Percentiles rank a stretch among this genome's conserved stretches.
Conservation (phyloP, 1,284 basidiomycete genomes). For the Porodaedalea pini region DNA sequence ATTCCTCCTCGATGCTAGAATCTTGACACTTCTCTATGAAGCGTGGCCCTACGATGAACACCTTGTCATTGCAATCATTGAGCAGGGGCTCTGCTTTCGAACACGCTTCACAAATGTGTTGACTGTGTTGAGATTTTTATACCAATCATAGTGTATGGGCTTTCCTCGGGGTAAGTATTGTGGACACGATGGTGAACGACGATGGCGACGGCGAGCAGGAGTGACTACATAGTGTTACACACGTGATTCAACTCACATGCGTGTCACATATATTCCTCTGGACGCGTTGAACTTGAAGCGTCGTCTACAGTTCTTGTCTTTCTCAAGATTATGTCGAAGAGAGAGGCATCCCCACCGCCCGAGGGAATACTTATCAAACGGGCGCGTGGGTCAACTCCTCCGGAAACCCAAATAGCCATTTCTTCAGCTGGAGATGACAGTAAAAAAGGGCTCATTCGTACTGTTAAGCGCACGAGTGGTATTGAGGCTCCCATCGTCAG, state of each 20-base stretch:
- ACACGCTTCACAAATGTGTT: too few species aligned
- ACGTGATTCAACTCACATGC: neutral
- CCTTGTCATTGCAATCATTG: too few species aligned
- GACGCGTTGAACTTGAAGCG: neutral
- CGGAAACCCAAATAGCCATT: constrained; percentile 67
- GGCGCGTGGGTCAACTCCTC: constrained; percentile 55
- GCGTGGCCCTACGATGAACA: too few species aligned
- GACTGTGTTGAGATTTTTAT: too few species aligned
- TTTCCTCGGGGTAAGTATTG: too few species aligned
- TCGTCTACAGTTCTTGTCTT: neutral
- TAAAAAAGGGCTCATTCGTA: constrained; percentile 70
- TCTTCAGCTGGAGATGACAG: constrained; percentile 68
- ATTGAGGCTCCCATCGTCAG: constrained; percentile 80
- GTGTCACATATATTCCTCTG: neutral
- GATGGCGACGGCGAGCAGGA: neutral
- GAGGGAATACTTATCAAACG: constrained; percentile 62
- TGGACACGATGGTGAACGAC: too few species aligned
- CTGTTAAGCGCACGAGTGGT: constrained; percentile 73
- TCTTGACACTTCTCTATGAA: too few species aligned
- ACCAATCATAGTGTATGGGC: too few species aligned
- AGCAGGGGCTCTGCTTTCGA: too few species aligned
- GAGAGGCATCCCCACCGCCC: constrained; percentile 50
- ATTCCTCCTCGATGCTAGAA: too few species aligned
- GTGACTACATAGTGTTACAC: neutral
- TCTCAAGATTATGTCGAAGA: constrained; percentile 57